Percentiles rank a stretch among this genome's conserved stretches.
phyloP scores from a whole-genome alignment of 331 rosid genomes.

The Dryas integrifolia region DNA sequence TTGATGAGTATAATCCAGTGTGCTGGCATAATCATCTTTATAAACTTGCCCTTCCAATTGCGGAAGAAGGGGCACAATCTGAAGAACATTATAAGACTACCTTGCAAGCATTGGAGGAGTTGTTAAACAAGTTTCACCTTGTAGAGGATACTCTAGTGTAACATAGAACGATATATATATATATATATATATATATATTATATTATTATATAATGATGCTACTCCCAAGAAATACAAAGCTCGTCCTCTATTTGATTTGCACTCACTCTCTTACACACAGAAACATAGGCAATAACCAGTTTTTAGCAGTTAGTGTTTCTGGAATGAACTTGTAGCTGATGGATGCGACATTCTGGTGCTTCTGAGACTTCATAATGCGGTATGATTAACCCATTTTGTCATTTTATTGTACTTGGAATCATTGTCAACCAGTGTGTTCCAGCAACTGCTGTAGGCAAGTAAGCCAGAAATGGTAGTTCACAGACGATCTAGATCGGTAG shows the following conservation, averaged over 20 bases:
- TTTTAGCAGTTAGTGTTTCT: background rate
- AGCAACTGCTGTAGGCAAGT: too few relatives aligned
- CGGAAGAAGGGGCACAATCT: conserved; percentile 65
- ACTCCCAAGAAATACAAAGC: conserved; percentile 12
- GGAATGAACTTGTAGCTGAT: too few relatives aligned
- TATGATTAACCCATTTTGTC: too few relatives aligned
- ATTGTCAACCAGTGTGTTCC: too few relatives aligned
- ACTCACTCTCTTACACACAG: background rate
- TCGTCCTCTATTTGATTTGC: conserved; percentile 8
- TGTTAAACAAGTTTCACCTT: conserved; percentile 51
- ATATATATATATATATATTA: background rate
- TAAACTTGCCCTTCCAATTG: conserved; percentile 54
- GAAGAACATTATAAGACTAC: conserved; percentile 55
- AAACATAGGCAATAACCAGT: background rate
- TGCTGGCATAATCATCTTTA: conserved; percentile 43
- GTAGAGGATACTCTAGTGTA: conserved; percentile 40
- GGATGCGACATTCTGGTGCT: background rate
- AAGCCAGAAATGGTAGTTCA: too few relatives aligned
- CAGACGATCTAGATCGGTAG: too few relatives aligned
- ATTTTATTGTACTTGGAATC: too few relatives aligned
- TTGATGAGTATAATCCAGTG: conserved; percentile 33
- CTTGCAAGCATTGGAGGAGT: conserved; percentile 59
- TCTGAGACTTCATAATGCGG: background rate
- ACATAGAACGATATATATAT: conserved; percentile 17
- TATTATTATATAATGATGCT: background rate